Conservation (phyloP, 305 asterid species). For the Fraxinus albicans region DNA sequence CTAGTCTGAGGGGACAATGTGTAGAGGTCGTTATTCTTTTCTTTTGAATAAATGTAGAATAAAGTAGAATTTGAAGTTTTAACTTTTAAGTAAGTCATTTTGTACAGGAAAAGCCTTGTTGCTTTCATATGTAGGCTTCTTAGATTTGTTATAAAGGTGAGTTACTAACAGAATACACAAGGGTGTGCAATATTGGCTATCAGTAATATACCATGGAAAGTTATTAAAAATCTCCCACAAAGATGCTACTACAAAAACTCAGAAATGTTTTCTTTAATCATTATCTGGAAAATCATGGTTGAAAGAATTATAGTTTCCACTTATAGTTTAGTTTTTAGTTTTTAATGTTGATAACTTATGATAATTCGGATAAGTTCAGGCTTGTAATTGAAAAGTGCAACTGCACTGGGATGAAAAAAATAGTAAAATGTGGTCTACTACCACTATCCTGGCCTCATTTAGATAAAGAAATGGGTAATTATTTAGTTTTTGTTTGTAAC, state of each 20-base stretch:
- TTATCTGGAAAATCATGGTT: not conserved
- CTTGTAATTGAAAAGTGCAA: not conserved
- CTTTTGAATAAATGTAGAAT: not conserved
- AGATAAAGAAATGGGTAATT: not conserved
- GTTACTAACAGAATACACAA: not conserved
- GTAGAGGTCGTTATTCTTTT: not conserved
- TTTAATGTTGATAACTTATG: not conserved
- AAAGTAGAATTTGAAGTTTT: not conserved
- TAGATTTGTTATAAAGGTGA: not conserved
- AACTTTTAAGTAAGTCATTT: not conserved
- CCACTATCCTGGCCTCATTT: not conserved
- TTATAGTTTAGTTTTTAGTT: not conserved
- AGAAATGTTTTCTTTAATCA: not conserved
- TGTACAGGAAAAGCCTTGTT: not conserved
- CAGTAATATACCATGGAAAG: not conserved
- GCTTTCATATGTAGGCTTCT: not conserved
- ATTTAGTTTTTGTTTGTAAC: not conserved
- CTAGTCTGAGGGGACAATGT: not conserved
- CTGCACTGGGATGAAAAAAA: not conserved
- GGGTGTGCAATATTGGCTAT: not conserved
- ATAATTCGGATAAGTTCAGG: not conserved
- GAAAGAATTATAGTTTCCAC: not conserved
- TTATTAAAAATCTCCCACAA: not conserved
- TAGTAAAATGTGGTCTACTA: not conserved
- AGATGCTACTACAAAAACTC: not conserved